Base-by-base conservation (phyloP, 129 eudicot species). In the Centella asiatica region DNA sequence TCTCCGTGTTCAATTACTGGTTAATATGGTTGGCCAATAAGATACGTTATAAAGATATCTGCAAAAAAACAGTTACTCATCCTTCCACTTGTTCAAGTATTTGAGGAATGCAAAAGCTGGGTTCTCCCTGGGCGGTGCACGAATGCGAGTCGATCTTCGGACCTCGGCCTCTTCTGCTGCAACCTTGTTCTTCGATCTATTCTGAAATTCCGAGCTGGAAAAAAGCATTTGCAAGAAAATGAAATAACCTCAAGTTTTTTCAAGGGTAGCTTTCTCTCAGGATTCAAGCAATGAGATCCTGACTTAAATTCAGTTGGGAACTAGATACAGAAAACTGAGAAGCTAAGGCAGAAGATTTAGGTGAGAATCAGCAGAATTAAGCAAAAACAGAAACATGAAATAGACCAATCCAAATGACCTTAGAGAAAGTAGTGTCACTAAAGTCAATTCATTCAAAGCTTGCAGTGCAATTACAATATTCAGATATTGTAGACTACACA, bases 101-200 rank as follows among this genome's bases (percentile, higher is more conserved):
- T 87, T 92, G 69, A 87, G 95, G 67, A 92, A 92, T 14, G 92
- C 85, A 37, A 77, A 72, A 34, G 98, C 85, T 51, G 94, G 95
- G 55, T 84, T 84, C 19, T 84, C 88, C 77, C 87, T 76, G 29
- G 90, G 90, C 12, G 96, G 90, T 40, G 98, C 98, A 57, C 95
- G 96, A 22, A 92, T 78, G 13, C 99, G 85, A 53, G 88, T 87
- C 31, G 99, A 92, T 65, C 96, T 82, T 63, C 99, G 67, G 27
- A 87, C 67, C 8, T 60, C 81, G n/a, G 86, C 88, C 65, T 87
- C 96, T 74, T 92, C 96, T 75, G 72, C 53, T 50, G 70, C 78
- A 45, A 70, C 69, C 76, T 62, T 80, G 55, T 87, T 95, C 76
- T 84, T 87, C 3, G 82, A 76, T 72, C 76, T 84, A 77, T 87